A percentile compares a stretch with the other conserved stretches of the same genome.
These are phyloP conservation scores for Rutidosis leptorrhynchoides DNA, from an alignment of 129 eudicot genomes.

Conservation along the genomic window DNA sequence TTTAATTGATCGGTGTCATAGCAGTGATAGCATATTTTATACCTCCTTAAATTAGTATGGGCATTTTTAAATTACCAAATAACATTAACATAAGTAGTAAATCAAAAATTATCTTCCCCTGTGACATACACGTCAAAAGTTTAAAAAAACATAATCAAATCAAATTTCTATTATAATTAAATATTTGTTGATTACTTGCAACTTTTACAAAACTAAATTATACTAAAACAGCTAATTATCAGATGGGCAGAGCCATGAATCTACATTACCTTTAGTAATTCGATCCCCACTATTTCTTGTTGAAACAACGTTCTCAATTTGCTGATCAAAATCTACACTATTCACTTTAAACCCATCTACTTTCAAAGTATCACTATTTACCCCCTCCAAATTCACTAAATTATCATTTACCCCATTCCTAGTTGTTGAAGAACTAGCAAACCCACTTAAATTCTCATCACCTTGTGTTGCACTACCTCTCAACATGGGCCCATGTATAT, in stretches of 20 bases:
- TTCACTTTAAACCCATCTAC: neutral
- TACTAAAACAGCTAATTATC: constrained; percentile 3
- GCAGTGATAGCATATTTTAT: too few species aligned
- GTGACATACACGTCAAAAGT: neutral
- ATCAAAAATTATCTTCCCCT: neutral
- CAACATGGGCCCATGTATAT: neutral
- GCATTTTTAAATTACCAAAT: too few species aligned
- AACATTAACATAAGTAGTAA: too few species aligned
- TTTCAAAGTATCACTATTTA: constrained; percentile 4
- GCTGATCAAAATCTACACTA: neutral
- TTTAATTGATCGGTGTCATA: too few species aligned
- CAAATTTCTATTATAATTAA: neutral
- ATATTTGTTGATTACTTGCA: neutral
- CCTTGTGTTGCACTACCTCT: neutral
- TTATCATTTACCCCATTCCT: constrained; percentile 29
- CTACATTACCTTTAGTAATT: constrained; percentile 32
- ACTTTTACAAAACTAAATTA: neutral
- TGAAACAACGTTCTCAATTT: constrained; percentile 2
- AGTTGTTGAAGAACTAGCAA: constrained; percentile 16
- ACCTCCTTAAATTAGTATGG: too few species aligned
- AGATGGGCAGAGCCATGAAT: constrained; percentile 47
- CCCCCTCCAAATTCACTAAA: constrained; percentile 19
- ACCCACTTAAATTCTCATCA: constrained; percentile 18
- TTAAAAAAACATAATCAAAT: too few species aligned
- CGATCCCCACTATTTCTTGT: constrained; percentile 34